Evolutionary conservation across 73 alveolate genomes (phyloP).

Genomic region (Symbiodinium pilosum): DNA sequence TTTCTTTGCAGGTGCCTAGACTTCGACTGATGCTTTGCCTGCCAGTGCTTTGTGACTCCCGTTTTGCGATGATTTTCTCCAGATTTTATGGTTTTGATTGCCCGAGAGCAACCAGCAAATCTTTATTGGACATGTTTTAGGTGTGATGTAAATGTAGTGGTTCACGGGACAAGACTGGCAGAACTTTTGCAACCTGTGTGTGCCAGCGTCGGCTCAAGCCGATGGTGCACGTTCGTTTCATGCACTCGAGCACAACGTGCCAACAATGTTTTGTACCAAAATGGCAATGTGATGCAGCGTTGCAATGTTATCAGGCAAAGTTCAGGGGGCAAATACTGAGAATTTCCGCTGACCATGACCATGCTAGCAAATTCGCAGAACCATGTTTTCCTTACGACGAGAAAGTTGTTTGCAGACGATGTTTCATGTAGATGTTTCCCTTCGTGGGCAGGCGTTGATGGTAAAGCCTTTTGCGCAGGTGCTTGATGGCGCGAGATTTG

Average conservation of each 20-base stretch:
- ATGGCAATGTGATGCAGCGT: not conserved
- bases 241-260: not conserved
- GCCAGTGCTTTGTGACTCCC: not conserved
- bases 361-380: not conserved
- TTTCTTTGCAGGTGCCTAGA: not conserved
- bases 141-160: not conserved
- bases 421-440: not conserved
- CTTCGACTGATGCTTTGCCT: not conserved
- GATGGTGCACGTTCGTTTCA: not conserved
- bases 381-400: not conserved
- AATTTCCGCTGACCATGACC: not conserved
- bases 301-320: not conserved
- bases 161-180: not conserved
- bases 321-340: not conserved
- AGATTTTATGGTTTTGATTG: not conserved
- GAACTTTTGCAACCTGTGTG: not conserved
- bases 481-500: not conserved
- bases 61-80: not conserved
- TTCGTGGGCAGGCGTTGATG: not conserved
- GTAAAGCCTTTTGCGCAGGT: constrained; percentile 4
- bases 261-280: not conserved
- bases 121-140: too few relatives aligned
- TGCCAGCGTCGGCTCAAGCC: not conserved
- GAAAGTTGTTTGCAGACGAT: not conserved
- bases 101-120: not conserved